A percentile compares a stretch with the other conserved stretches of the same genome.
Evolutionary conservation across 2,329 filamentous ascomycete species (phyloP).

Genomic region (Clonostachys solani): DNA sequence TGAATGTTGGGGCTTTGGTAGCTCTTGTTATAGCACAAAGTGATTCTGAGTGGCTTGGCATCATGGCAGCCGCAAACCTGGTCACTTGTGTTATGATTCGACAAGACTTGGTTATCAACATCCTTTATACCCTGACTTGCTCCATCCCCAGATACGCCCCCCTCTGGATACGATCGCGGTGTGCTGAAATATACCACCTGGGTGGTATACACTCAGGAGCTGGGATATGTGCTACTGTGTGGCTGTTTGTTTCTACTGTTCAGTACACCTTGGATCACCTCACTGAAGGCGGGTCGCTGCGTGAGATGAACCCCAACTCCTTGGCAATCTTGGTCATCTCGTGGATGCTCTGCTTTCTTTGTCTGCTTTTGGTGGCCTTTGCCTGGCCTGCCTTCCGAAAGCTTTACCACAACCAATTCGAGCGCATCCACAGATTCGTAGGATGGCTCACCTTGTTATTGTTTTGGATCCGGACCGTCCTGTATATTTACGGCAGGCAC

Average conservation of each 20-base stretch:
- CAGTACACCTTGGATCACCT: slow-evolving; percentile 27
- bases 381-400: slow-evolving; percentile 62
- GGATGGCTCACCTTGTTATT: slow-evolving; percentile 65
- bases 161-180: slow-evolving; percentile 39
- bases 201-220: slow-evolving; percentile 47
- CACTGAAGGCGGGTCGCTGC: slow-evolving; percentile 14
- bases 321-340: slow-evolving; percentile 41
- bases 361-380: slow-evolving; percentile 54
- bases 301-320: slow-evolving; percentile 23
- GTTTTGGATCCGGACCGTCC: slow-evolving; percentile 60
- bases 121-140: slow-evolving; percentile 39
- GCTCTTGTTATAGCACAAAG: slow-evolving; percentile 28
- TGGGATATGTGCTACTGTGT: slow-evolving; percentile 41
- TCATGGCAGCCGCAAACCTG: slow-evolving; percentile 43
- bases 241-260: slow-evolving; percentile 40
- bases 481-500: slow-evolving; percentile 41
- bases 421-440: slow-evolving; percentile 66
- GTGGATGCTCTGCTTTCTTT: slow-evolving; percentile 52
- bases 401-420: slow-evolving; percentile 64
- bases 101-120: slow-evolving; percentile 49
- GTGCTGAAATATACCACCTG: slow-evolving; percentile 47
- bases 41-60: slow-evolving; percentile 29
- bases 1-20: slow-evolving; percentile 43
- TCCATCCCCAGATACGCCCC: slow-evolving; percentile 40
- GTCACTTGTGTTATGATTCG: slow-evolving; percentile 44